These are phyloP conservation scores for Solanum virginianum DNA, from an alignment of 257 asterid genomes.

Conservation along the genomic window DNA sequence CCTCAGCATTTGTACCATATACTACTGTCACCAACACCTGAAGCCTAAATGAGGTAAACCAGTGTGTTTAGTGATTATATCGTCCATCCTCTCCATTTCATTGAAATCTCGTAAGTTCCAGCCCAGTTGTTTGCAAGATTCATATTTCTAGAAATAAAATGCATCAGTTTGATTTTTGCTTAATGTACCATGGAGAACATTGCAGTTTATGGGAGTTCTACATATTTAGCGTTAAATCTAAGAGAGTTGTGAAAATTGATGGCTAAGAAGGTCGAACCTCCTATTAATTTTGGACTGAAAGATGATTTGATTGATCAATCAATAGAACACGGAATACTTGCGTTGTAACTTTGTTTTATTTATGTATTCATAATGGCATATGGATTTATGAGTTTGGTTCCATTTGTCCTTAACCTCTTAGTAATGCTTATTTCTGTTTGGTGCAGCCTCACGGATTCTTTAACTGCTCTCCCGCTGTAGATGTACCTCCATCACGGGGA, in stretches of 20 bases:
- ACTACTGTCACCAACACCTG: not conserved
- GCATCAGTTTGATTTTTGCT: not conserved
- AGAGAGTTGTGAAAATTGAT: not conserved
- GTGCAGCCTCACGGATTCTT: slow-evolving; percentile 98
- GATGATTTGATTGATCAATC: not conserved
- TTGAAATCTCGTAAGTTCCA: not conserved
- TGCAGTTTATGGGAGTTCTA: not conserved
- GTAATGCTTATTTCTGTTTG: not conserved
- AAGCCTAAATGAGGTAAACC: not conserved
- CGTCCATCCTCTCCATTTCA: not conserved
- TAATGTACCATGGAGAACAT: not conserved
- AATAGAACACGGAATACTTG: not conserved
- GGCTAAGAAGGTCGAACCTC: not conserved
- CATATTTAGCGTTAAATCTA: not conserved
- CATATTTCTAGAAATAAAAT: not conserved
- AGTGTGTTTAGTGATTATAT: not conserved
- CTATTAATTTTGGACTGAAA: not conserved
- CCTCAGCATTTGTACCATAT: not conserved
- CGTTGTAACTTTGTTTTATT: not conserved
- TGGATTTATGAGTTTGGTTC: not conserved
- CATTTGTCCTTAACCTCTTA: not conserved
- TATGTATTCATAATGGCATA: not conserved
- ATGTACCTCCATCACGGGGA: slow-evolving; percentile 68
- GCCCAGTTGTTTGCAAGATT: not conserved
- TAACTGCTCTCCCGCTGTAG: slow-evolving; percentile 92